phyloP scores from a whole-genome alignment of 1,284 basidiomycete species.

The Leccinum variabile region DNA sequence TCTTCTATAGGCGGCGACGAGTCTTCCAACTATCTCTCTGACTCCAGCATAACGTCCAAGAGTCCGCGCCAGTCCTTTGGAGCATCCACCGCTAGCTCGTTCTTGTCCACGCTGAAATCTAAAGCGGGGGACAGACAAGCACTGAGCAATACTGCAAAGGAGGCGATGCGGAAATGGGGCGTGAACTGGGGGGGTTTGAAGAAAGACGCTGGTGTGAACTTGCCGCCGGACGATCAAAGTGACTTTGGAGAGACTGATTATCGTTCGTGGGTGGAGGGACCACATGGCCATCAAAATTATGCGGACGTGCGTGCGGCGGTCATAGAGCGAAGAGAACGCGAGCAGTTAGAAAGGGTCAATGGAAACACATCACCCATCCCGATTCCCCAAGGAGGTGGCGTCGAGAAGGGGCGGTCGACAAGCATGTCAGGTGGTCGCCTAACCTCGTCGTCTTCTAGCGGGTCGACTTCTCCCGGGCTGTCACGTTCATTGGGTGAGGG shows the following conservation, averaged over 20 bases:
- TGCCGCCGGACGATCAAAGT: constrained; percentile 42
- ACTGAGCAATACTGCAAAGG: constrained; percentile 76
- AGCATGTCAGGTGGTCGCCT: constrained; percentile 32
- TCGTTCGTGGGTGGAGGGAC: constrained; percentile 34
- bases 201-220: constrained; percentile 44
- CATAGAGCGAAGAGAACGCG: constrained; percentile 56
- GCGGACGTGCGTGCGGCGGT: constrained; percentile 73
- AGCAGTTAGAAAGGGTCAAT: constrained; percentile 34
- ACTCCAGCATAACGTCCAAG: constrained; percentile 31
- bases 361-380: constrained; percentile 32
- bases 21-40: constrained; percentile 25
- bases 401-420: constrained; percentile 30
- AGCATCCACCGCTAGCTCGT: constrained; percentile 45
- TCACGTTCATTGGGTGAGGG: constrained; percentile 35
- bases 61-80: constrained; percentile 35
- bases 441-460: constrained; percentile 18
- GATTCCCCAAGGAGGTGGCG: constrained; percentile 32
- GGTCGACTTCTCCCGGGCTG: constrained; percentile 31
- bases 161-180: constrained; percentile 87
- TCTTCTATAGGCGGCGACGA: constrained; percentile 35
- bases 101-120: constrained; percentile 72
- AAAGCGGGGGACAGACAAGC: constrained; percentile 82
- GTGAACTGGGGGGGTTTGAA: constrained; percentile 70
- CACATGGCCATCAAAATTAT: constrained; percentile 56
- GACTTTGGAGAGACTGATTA: constrained; percentile 45